These are phyloP conservation scores for Echinosophora koreensis DNA, from an alignment of 306 rosid genomes.

Conservation along the genomic window DNA sequence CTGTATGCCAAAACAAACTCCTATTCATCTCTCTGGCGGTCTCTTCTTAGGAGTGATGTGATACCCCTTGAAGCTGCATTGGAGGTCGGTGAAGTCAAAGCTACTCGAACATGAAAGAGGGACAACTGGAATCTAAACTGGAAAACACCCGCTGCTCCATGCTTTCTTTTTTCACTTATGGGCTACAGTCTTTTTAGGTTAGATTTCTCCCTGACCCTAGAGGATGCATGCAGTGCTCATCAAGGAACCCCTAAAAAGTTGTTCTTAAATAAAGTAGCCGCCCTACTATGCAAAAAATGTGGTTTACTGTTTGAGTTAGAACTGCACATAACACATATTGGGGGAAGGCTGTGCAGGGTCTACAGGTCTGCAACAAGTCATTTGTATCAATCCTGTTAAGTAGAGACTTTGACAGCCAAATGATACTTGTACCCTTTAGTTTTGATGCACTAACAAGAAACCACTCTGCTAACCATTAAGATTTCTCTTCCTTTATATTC, in stretches of 20 bases:
- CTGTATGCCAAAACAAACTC: too few relatives aligned
- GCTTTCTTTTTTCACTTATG: too few relatives aligned
- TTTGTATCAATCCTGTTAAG: background rate
- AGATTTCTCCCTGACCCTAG: too few relatives aligned
- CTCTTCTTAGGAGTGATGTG: too few relatives aligned
- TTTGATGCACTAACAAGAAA: background rate
- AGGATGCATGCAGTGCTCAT: background rate
- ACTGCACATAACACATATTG: background rate
- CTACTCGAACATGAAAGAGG: too few relatives aligned
- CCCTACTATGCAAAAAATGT: background rate
- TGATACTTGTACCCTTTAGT: background rate
- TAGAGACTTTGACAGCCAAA: background rate
- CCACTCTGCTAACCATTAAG: background rate
- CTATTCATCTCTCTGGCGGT: too few relatives aligned
- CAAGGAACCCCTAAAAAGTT: background rate
- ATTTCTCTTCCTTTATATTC: background rate
- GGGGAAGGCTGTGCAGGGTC: background rate
- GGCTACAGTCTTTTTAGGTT: too few relatives aligned
- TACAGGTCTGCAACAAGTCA: background rate
- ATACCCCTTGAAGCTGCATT: too few relatives aligned
- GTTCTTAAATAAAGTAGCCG: background rate
- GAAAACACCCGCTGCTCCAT: too few relatives aligned
- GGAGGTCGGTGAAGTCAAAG: too few relatives aligned
- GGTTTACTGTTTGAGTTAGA: background rate
- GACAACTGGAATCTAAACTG: too few relatives aligned